Evolutionary conservation across 177 flowering plant species (phyloP), one percentile per base, ranked within the genome.

Genomic region (Telopea speciosissima): DNA sequence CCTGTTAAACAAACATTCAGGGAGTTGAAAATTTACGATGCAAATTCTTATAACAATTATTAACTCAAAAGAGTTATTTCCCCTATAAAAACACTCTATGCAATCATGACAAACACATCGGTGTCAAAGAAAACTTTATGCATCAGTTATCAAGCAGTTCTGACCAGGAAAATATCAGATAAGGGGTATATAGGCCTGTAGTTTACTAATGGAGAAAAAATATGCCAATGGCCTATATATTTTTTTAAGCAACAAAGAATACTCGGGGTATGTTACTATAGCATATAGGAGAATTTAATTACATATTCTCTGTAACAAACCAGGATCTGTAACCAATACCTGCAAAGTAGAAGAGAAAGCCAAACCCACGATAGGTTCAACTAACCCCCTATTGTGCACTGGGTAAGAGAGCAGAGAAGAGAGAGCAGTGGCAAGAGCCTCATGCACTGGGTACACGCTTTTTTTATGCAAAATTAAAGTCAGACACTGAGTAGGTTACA

Each of bases 1-100:
- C 99, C 99, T 94, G 99, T 94, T 94, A 94, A 90, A 86, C 85
- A 94, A 88, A 94, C 94, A 92, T 87, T 81, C 89, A 85, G 80
- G 90, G 84, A 85, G 93, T 90, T 92, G 95, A 92, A 90, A 94
- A 81, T 85, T 83, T 82, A 84, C 80, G 79, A 83, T 76, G 80
- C 73, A 80, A 70, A 68, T 40, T 58, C 64, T 82, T 72, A 74
- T 74, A 80, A 82, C 79, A 71, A 40, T 23, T 60, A 65, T 49
- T 49, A 44, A 67, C 71, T 67, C 40, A n/a, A n/a, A 61, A 2
- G 65, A 5, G 36, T 44, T 28, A 63, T 11, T 16, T 28, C 40
- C n/a, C 12, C 52, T 44, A 26, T 9, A 63, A 24, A 49, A 63
- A 40, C 24, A 40, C 21, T 17, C 19, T 56, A 62, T 14, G 17